These are phyloP conservation scores for Colletotrichum sp. DNA, from an alignment of 2,329 filamentous ascomycete genomes.

Conservation along the genomic window DNA sequence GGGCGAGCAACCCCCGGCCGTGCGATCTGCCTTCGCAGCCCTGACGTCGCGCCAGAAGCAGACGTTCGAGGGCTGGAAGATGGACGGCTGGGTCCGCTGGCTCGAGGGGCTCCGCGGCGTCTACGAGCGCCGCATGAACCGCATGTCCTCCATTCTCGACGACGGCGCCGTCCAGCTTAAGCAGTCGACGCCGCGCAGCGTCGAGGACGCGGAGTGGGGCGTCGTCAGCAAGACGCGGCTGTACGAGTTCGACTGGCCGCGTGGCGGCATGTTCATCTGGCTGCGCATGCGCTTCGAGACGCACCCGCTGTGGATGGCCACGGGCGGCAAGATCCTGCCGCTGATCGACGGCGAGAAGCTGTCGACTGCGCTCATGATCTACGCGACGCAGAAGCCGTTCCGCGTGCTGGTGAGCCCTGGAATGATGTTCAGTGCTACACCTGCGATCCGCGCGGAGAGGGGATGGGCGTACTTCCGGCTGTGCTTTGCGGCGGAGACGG, in stretches of 20 bases:
- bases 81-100: conserved; percentile 90
- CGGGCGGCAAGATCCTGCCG: conserved; percentile 31
- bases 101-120: conserved; percentile 81
- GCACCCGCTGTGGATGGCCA: conserved; percentile 69
- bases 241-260: conserved; percentile 79
- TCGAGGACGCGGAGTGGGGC: conserved; percentile 68
- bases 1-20: conserved; percentile 65
- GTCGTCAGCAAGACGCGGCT: conserved; percentile 77
- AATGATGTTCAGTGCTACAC: conserved; percentile 72
- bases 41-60: conserved; percentile 54
- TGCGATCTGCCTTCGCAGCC: conserved; percentile 43
- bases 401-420: conserved; percentile 76
- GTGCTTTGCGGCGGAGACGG: conserved; percentile 85
- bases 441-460: conserved; percentile 58
- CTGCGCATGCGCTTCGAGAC: conserved; percentile 71
- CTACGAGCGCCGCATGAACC: conserved; percentile 85
- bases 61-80: conserved; percentile 70
- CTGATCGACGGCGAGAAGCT: conserved; percentile 62
- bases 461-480: conserved; percentile 78
- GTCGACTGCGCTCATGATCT: conserved; percentile 71
- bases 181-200: conserved; percentile 55
- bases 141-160: conserved; percentile 78
- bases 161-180: conserved; percentile 70
- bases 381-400: conserved; percentile 72
- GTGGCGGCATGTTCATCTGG: conserved; percentile 95